These are phyloP conservation scores for Cubamyces sp. DNA, from an alignment of 768 basidiomycete genomes.

Conservation along the genomic window DNA sequence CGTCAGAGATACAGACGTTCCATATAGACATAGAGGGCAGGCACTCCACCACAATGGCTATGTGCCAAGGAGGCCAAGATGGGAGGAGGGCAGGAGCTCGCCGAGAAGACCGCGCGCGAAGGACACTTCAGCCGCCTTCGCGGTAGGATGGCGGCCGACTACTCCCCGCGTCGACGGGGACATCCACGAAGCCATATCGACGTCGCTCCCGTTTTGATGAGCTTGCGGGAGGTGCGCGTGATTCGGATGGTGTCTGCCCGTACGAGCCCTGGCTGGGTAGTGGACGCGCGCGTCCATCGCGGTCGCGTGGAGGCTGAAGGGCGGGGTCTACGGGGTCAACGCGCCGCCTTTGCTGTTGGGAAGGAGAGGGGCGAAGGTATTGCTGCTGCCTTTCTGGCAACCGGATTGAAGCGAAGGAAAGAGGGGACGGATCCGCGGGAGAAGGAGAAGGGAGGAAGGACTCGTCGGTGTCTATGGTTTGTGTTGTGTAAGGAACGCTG, in stretches of 20 bases:
- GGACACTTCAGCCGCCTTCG: conserved; percentile 1
- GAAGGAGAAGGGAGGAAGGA: conserved; percentile 17
- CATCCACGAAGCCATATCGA: conserved; percentile 18
- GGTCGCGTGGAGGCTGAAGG: conserved; percentile 13
- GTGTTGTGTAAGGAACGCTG: conserved; percentile 2
- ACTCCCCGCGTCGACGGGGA: conserved; percentile 18
- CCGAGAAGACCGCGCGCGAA: neutral
- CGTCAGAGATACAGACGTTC: neutral
- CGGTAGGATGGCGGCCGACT: conserved; percentile 14
- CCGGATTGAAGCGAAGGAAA: neutral
- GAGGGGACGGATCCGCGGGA: conserved; percentile 11
- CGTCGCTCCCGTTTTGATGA: conserved; percentile 1
- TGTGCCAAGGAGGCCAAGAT: too few species aligned
- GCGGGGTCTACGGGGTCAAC: conserved; percentile 22
- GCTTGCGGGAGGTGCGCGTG: neutral
- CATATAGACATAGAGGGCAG: neutral
- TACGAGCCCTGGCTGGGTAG: neutral
- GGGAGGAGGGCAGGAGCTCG: neutral
- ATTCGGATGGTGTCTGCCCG: neutral
- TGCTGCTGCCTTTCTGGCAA: neutral
- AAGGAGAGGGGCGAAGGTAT: neutral
- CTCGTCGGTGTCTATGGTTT: conserved; percentile 15
- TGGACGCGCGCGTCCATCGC: neutral
- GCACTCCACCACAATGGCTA: too few species aligned
- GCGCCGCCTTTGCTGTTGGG: conserved; percentile 5